Evolutionary conservation across 345 rosid species (phyloP).

Genomic region (Brassica nigra): DNA sequence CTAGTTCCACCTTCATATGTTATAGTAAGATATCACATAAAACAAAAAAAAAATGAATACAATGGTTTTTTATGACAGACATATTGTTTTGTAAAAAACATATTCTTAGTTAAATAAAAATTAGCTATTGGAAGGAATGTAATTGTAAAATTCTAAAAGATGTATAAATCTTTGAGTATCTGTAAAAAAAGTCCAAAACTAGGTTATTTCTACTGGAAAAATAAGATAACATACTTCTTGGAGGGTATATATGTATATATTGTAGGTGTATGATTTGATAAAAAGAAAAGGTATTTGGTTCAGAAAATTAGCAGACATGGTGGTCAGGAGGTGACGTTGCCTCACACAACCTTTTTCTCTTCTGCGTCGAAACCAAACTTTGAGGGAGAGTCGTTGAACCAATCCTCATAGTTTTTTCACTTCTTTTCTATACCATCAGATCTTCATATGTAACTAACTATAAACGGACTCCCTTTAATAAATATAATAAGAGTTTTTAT

Average conservation of each 20-base stretch:
- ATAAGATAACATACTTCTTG: no score
- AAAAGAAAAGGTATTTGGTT: slow-evolving; percentile 15
- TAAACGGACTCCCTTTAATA: neutral
- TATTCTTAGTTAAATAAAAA: neutral
- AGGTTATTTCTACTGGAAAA: neutral
- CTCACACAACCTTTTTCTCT: slow-evolving; percentile 19
- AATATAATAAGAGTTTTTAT: neutral
- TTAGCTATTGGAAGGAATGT: neutral
- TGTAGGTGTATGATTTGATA: slow-evolving; percentile 14
- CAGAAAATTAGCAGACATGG: slow-evolving; percentile 15
- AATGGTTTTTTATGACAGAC: neutral
- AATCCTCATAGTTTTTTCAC: slow-evolving; percentile 18
- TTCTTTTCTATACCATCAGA: neutral
- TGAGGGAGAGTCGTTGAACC: slow-evolving; percentile 19
- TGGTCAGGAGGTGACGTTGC: slow-evolving; percentile 11
- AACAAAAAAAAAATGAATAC: neutral
- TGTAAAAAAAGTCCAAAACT: neutral
- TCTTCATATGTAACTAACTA: neutral
- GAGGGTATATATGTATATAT: neutral
- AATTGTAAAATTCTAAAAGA: neutral
- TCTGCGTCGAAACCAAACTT: slow-evolving; percentile 15
- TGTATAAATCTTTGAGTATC: neutral
- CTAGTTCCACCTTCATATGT: neutral
- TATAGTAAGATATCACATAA: neutral
- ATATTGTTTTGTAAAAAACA: neutral